These are phyloP conservation scores for Cryphonectria naterciae DNA, from an alignment of 2,329 filamentous ascomycete species.

Conservation along the genomic window DNA sequence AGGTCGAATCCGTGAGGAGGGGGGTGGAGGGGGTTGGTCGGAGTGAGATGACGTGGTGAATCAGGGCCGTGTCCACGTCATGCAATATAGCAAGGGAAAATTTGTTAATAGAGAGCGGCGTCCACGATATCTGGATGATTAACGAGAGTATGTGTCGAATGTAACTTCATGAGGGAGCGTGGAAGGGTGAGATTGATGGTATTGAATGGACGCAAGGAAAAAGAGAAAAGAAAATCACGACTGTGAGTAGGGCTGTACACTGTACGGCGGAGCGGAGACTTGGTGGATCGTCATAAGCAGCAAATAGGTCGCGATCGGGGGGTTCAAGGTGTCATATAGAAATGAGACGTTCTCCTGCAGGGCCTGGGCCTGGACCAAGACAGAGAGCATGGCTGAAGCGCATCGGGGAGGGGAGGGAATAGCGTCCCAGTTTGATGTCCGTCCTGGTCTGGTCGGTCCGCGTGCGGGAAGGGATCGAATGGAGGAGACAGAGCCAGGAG, in stretches of 20 bases:
- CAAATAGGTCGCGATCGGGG: conserved; percentile 1
- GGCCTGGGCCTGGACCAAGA: conserved; percentile 23
- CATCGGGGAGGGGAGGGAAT: conserved; percentile 13
- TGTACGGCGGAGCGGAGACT: conserved; percentile 9
- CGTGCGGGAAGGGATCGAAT: neutral
- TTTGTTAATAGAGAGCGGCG: conserved; percentile 19
- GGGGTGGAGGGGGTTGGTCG: neutral
- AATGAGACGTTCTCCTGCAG: conserved; percentile 21
- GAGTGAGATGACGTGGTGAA: neutral
- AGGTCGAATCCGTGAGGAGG: neutral
- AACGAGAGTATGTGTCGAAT: conserved; percentile 21
- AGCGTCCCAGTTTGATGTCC: conserved; percentile 20
- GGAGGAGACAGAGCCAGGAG: neutral
- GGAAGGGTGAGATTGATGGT: conserved; percentile 20
- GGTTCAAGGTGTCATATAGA: conserved; percentile 16
- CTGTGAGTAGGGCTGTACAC: neutral
- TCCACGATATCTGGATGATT: conserved; percentile 4
- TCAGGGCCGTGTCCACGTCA: conserved; percentile 8
- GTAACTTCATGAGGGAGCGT: neutral
- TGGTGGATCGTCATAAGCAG: conserved; percentile 18
- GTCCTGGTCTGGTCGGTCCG: conserved; percentile 6
- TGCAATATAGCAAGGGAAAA: conserved; percentile 12
- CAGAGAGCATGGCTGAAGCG: conserved; percentile 21
- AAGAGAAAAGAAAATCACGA: conserved; percentile 10
- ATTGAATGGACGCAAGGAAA: conserved; percentile 1